phyloP scores from a whole-genome alignment of 192 early-diverging fungal genomes.

The Coemansia sp. region DNA sequence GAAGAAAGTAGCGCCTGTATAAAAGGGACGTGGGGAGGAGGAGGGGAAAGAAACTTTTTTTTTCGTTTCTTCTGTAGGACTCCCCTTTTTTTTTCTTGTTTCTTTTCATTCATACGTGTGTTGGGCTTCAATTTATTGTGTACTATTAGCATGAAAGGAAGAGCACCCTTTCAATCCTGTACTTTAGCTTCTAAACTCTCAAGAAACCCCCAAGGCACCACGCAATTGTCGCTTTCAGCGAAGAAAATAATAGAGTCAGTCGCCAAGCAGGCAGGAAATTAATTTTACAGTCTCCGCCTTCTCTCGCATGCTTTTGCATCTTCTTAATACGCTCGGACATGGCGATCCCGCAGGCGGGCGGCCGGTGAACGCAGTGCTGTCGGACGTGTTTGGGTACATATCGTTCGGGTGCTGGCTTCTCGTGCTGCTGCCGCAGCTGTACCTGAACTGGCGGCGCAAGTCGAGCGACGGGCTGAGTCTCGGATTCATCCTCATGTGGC shows the following conservation, averaged over 20 bases:
- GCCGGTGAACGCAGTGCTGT: constrained; percentile 23
- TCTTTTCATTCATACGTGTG: not conserved
- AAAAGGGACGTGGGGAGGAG: not conserved
- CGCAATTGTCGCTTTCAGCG: no score
- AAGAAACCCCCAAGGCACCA: no score
- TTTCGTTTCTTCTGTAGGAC: not conserved
- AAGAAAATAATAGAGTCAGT: not conserved
- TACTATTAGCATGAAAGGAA: no score
- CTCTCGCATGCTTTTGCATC: constrained; percentile 16
- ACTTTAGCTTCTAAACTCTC: no score
- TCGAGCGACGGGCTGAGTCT: constrained; percentile 49
- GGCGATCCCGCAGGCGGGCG: constrained; percentile 7
- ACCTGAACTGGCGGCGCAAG: constrained; percentile 45
- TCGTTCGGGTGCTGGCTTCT: constrained; percentile 44
- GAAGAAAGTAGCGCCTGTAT: not conserved
- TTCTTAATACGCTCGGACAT: constrained; percentile 22
- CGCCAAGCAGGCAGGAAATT: not conserved
- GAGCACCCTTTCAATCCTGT: not conserved
- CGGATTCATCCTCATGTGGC: constrained; percentile 48
- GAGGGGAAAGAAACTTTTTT: not conserved
- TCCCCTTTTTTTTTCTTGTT: no score
- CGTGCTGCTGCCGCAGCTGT: constrained; percentile 43
- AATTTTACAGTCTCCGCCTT: not conserved
- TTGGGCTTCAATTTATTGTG: no score
- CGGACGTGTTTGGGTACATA: constrained; percentile 38